A percentile compares a stretch with the other conserved stretches of the same genome.
Conservation (phyloP, 2,329 filamentous ascomycete genomes). For the Neofusicoccum ribis region DNA sequence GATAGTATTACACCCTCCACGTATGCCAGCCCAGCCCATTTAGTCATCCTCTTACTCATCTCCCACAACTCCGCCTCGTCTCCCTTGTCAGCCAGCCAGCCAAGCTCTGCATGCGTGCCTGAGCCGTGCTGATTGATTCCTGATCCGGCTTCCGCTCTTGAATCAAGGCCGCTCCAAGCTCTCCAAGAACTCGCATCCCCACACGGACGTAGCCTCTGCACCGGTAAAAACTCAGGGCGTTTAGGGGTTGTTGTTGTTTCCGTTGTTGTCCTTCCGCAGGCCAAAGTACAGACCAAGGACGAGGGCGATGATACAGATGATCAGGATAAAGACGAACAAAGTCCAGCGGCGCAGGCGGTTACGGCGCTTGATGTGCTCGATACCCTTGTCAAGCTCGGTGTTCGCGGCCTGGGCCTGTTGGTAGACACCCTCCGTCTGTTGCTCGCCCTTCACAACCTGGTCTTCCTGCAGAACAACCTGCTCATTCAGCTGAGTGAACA, state of each 20-base stretch:
- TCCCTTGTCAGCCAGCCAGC: background rate
- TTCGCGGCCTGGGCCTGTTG: conserved; percentile 70
- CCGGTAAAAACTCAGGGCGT: background rate
- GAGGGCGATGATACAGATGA: conserved; percentile 52
- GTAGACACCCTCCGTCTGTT: conserved; percentile 65
- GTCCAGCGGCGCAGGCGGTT: conserved; percentile 84
- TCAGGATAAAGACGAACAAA: conserved; percentile 56
- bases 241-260: conserved; percentile 16
- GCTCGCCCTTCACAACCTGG: conserved; percentile 62
- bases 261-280: conserved; percentile 26
- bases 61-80: background rate
- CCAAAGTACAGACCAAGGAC: conserved; percentile 52
- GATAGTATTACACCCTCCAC: conserved; percentile 3
- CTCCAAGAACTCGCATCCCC: background rate
- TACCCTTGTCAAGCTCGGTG: conserved; percentile 67
- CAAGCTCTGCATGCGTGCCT: background rate
- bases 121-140: background rate
- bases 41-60: background rate
- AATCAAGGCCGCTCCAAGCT: background rate
- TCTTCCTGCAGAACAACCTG: conserved; percentile 72
- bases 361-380: conserved; percentile 64
- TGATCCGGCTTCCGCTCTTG: background rate
- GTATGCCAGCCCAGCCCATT: background rate
- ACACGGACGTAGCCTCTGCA: background rate
- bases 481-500: conserved; percentile 75